A percentile compares a stretch with the other conserved stretches of the same genome.
Conservation (phyloP, 192 early-diverging fungal species). For the Funneliformis mosseae region DNA sequence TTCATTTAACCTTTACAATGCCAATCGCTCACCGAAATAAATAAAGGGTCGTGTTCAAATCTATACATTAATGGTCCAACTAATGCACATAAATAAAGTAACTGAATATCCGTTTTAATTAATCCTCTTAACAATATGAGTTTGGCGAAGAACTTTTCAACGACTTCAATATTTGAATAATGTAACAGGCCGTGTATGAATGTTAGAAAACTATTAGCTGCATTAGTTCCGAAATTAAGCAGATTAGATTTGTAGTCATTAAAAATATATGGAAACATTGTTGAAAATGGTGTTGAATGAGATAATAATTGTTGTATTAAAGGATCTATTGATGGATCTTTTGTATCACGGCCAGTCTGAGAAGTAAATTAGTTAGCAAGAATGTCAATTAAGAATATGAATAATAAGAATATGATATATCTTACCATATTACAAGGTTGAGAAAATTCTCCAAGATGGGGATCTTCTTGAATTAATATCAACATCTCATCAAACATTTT, state of each 20-base stretch:
- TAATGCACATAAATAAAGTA: conserved; percentile 71
- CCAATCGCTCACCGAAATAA: not conserved
- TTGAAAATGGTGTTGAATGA: conserved; percentile 33
- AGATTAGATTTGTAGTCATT: conserved; percentile 67
- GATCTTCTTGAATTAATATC: conserved; percentile 40
- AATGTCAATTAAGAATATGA: conserved; percentile 3
- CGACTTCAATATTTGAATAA: conserved; percentile 70
- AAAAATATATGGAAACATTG: conserved; percentile 55
- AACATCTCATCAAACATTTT: conserved; percentile 55
- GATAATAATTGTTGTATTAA: not conserved
- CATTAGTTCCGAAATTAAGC: conserved; percentile 61
- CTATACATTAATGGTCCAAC: conserved; percentile 74
- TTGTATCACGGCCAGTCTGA: not conserved
- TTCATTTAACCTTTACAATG: not conserved
- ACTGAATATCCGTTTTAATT: conserved; percentile 67
- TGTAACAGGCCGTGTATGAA: conserved; percentile 74
- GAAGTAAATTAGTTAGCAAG: conserved; percentile 23
- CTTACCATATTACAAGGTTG: conserved; percentile 49
- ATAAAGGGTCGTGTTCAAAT: conserved; percentile 51
- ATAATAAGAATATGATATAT: not conserved
- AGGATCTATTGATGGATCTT: not conserved
- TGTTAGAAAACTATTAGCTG: conserved; percentile 71
- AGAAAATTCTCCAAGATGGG: conserved; percentile 44
- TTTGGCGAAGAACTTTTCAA: conserved; percentile 36
- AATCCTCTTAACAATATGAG: conserved; percentile 24